A percentile compares a stretch with the other conserved stretches of the same genome.
These are phyloP conservation scores for Botryobasidium botryosum DNA, from an alignment of 768 basidiomycete species.

Conservation along the genomic window DNA sequence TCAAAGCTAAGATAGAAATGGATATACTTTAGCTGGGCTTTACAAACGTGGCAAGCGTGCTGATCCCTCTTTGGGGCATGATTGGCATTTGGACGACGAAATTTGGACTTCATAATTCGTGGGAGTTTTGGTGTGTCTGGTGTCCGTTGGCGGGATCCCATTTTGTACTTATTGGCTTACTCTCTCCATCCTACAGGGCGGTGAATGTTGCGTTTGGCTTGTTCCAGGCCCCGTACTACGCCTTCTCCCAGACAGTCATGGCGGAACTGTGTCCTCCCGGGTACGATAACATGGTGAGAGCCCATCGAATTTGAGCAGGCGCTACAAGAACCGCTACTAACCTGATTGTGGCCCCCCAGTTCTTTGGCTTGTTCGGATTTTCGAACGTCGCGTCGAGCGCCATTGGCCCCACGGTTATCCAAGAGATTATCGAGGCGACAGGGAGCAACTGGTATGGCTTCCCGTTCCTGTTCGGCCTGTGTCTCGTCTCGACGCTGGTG, in stretches of 20 bases:
- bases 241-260: slow-evolving; percentile 33
- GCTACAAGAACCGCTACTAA: too few species aligned
- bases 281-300: slow-evolving; percentile 62
- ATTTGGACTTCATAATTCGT: too few species aligned
- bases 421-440: slow-evolving; percentile 58
- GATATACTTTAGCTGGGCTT: slow-evolving; percentile 38
- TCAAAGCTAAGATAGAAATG: too few species aligned
- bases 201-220: slow-evolving; percentile 64
- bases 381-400: slow-evolving; percentile 75
- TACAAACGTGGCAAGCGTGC: slow-evolving; percentile 55
- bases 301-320: too few species aligned
- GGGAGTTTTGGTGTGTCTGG: too few species aligned
- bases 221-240: slow-evolving; percentile 78
- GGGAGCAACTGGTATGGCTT: slow-evolving; percentile 73
- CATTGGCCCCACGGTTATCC: slow-evolving; percentile 74
- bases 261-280: slow-evolving; percentile 67
- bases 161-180: too few species aligned
- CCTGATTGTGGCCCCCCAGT: too few species aligned
- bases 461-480: slow-evolving; percentile 65
- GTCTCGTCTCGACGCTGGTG: slow-evolving; percentile 42
- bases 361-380: slow-evolving; percentile 71
- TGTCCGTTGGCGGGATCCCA: too few species aligned
- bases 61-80: slow-evolving; percentile 50
- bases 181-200: too few species aligned
- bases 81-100: slow-evolving; percentile 54